phyloP scores from a whole-genome alignment of 2,329 filamentous ascomycete genomes.

The Alternaria solani region DNA sequence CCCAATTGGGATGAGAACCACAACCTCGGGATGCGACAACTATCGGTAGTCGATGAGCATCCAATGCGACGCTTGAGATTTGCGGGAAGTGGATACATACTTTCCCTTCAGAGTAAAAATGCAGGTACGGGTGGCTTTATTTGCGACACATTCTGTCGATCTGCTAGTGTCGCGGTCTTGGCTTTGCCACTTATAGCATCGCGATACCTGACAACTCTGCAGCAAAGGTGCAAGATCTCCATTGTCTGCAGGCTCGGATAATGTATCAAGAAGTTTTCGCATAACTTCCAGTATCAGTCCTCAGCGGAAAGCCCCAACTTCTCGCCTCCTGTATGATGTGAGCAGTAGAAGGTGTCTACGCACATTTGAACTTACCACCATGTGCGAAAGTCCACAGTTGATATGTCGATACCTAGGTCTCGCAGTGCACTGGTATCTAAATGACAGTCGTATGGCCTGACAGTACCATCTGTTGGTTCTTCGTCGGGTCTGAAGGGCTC shows the following conservation, averaged over 20 bases:
- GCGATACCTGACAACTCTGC: neutral
- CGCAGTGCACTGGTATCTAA: constrained; percentile 77
- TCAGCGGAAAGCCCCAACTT: constrained; percentile 42
- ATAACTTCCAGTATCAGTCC: neutral
- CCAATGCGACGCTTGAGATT: constrained; percentile 2
- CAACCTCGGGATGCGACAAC: neutral
- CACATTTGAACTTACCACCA: constrained; percentile 71
- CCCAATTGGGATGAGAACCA: constrained; percentile 6
- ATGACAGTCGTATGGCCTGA: constrained; percentile 88
- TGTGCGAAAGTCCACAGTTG: constrained; percentile 75
- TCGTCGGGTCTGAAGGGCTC: constrained; percentile 65
- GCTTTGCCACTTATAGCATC: neutral
- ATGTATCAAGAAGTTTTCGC: neutral
- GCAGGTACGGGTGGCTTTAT: constrained; percentile 9
- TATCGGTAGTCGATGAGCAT: neutral
- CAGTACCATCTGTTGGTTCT: constrained; percentile 73
- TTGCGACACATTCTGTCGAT: constrained; percentile 3
- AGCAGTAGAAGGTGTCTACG: constrained; percentile 11
- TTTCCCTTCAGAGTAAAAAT: neutral
- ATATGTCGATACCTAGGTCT: constrained; percentile 76
- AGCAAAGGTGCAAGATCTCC: neutral
- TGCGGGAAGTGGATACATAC: constrained; percentile 7
- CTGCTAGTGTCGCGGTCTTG: neutral
- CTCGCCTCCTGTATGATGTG: constrained; percentile 39
- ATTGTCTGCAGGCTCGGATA: neutral